Conservation (phyloP, 495 filamentous ascomycete genomes). For the Aspergillus carlsbadensis region DNA sequence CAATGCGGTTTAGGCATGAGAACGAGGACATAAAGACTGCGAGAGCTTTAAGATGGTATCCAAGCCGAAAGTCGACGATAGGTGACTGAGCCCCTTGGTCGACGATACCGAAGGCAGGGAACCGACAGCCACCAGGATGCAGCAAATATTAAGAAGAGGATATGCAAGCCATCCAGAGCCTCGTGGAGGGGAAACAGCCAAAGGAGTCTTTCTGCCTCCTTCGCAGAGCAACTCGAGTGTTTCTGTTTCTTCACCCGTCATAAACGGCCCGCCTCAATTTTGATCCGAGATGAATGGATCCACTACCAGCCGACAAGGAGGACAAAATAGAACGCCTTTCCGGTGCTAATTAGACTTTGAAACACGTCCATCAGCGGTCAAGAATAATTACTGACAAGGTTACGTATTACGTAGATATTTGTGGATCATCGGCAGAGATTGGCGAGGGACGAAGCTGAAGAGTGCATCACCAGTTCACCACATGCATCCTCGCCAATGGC, state of each 20-base stretch:
- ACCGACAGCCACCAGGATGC: conserved; percentile 19
- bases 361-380: neutral
- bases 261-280: conserved; percentile 22
- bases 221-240: neutral
- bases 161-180: conserved; percentile 14
- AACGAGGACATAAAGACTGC: conserved; percentile 9
- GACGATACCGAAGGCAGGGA: conserved; percentile 3
- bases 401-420: neutral
- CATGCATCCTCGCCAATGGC: neutral
- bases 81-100: conserved; percentile 12
- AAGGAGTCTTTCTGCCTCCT: neutral
- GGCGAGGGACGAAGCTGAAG: neutral
- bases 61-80: conserved; percentile 5
- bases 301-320: conserved; percentile 3
- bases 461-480: neutral
- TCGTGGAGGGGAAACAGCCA: conserved; percentile 1
- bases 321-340: neutral
- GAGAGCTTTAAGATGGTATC: conserved; percentile 8
- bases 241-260: neutral
- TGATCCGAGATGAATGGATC: conserved; percentile 25
- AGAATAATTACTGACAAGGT: neutral
- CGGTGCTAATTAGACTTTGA: neutral
- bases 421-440: neutral
- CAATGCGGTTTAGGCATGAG: conserved; percentile 12
- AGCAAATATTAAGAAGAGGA: conserved; percentile 14